Evolutionary conservation across 2,329 filamentous ascomycete species (phyloP), one percentile per base, ranked within the genome.

Genomic region (Xylaria sp.): DNA sequence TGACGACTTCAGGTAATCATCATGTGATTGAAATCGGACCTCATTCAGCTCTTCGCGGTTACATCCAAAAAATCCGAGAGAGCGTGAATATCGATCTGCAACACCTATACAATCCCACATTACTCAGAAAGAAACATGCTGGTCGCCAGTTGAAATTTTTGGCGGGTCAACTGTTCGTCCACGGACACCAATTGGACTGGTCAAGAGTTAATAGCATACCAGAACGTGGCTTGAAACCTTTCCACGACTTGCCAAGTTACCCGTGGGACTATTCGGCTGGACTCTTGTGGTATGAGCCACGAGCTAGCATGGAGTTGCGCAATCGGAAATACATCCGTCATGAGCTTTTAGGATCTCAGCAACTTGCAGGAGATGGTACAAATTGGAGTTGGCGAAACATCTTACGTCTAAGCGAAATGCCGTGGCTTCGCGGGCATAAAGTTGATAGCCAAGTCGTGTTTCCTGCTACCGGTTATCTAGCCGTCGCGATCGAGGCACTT

Each of bases 1-100:
- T n/a, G 15, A 13, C n/a, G 20, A 20, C n/a, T 25, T 50, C 6
- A 20, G n/a, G 41, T 50, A 20, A 9, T 4, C 30, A 30, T 25
- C 63, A 46, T 36, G 0, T 66, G 0, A 23, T 68, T 13, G 67
- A 69, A 20, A 34, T 69, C 8, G 67, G 80, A 0, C 79, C 80
- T 2, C 80, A 81, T 62, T 73, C 77, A 8, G 75, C 78, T n/a
- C 0, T 72, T 82, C 0, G 68, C 69, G 4, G 77, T 75, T 0
- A 79, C 80, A 67, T 78, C 10, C 74, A 72, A 7, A 70, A 78
- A 18, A 48, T 45, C 43, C 4, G 28, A 9, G 20, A 45, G 23
- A 41, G 39, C 39, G 18, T 41, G 15, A n/a, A 41, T 8, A 41
- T 41, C 39, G 39, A 41, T 41, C 39, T 3, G 8, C 30, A 32